Base-by-base conservation (phyloP, 306 rosid genomes). In the Casuarina glauca region DNA sequence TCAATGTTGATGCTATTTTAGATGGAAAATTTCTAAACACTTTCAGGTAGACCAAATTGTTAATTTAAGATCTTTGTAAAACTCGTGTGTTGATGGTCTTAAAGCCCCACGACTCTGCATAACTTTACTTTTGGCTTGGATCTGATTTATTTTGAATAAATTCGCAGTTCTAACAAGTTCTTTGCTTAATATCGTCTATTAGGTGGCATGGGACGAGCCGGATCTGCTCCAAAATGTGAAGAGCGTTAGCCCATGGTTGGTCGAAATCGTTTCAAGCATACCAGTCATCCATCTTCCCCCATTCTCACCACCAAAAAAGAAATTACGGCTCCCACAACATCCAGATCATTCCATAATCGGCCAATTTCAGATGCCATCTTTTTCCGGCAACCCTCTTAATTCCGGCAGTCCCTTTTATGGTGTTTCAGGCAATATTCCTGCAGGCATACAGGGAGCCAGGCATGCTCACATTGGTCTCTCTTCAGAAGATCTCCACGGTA, bases 391-490 rank as follows among this genome's bases (percentile, higher is more conserved):
- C 73, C 87, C 83, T 82, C 81, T 88, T 51, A 83, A 73, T 70
- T 80, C 90, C 35, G 84, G 79, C 70, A 85, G 82, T 84, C 66
- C 90, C 74, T 79, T 91, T 3, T 76, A 79, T 74, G 80, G 82
- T 73, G 66, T 91, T 75, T 81, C 86, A 70, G 84, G 85, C 72
- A 76, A 73, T 46, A 83, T 81, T 83, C 82, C 90, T 75, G 87
- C 93, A 83, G 88, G 98, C 97, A 90, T 96, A 87, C 98, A 96
- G 99, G 99, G 97, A 96, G 97, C 98, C 99, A 96, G 99, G 99
- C 99, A 96, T 87, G 86, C 90, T 88, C 97, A 85, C 84, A 84
- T 87, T 79, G 95, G 89, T 84, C 85, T 80, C 81, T 81, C 93
- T 80, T 82, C 92, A 44, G 78, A 84, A n/a, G 89, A 90, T 81